Evolutionary conservation across 768 basidiomycete genomes (phyloP), one percentile per base, ranked within the genome.

Genomic region (Rhodotorula babjevae): DNA sequence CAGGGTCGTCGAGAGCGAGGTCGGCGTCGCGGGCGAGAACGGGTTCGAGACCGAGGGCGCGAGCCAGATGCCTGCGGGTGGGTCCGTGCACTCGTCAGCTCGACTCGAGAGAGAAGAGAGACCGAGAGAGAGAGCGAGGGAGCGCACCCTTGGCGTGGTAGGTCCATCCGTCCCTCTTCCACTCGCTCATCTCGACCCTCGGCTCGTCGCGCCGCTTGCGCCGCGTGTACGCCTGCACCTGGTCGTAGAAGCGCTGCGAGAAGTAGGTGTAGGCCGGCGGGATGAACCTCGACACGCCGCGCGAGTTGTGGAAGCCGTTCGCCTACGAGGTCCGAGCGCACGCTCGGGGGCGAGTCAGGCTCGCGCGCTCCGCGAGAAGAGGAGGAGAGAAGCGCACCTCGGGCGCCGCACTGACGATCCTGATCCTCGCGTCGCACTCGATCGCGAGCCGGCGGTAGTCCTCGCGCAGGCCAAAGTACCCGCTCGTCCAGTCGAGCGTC

Each of bases 101-200:
- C n/a, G n/a, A n/a, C n/a, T n/a, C n/a, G 65, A 19, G 55, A 21
- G 14, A 10, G 23, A 33, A 52, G 9, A 10, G 33, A 12, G 8
- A 21, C 2, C 4, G 33, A 33, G 36, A 36, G 21, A 23, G 19
- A 14, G 15, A 40, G 19, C 36, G 36, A 7, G n/a, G 6, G 16
- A 36, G 74, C 80, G 52, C 72, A 95, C 94, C 96, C 85, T 99
- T 99, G 36, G 96, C 91, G 79, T 99, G 96, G 82, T 99, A 99
- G 2, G 96, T 98, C 96, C 96, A 99, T 8, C 89, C 92, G 33
- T 84, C 82, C 74, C 86, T 86, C 78, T 87, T 86, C 96, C 96
- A 99, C 81, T 99, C 95, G 69, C 83, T 85, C 72, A 99, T 83
- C 66, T 87, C 84, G 33, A 99, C 85, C 0, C 74, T n/a, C 55